phyloP scores from a whole-genome alignment of 805 yeast species.

The Candida broadrunensis region DNA sequence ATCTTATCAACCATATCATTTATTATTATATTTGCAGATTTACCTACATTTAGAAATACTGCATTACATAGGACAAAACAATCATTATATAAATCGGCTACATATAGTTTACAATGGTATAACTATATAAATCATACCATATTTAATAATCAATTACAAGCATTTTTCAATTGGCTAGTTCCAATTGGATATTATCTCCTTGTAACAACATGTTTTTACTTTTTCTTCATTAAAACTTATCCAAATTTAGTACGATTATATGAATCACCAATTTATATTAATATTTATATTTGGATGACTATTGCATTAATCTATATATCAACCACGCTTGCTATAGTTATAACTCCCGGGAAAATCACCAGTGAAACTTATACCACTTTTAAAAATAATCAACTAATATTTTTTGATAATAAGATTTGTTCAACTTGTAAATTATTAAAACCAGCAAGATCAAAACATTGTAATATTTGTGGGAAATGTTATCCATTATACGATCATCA shows the following conservation, averaged over 20 bases:
- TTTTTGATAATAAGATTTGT: conserved; percentile 45
- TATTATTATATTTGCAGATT: conserved; percentile 47
- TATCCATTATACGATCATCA: conserved; percentile 54
- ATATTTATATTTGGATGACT: conserved; percentile 24
- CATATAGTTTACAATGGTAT: background rate
- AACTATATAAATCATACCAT: background rate
- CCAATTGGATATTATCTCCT: conserved; percentile 40
- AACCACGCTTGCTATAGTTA: conserved; percentile 36
- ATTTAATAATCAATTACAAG: background rate
- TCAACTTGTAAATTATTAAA: conserved; percentile 43
- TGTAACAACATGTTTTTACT: conserved; percentile 29
- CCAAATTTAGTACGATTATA: conserved; percentile 11
- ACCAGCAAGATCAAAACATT: conserved; percentile 67
- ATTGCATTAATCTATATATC: conserved; percentile 29
- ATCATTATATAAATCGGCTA: conserved; percentile 6
- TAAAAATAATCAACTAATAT: conserved; percentile 51
- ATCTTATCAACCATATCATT: conserved; percentile 12
- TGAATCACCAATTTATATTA: conserved; percentile 6
- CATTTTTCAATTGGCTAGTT: conserved; percentile 39
- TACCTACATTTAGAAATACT: conserved; percentile 40
- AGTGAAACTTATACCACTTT: conserved; percentile 14
- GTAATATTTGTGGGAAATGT: conserved; percentile 57
- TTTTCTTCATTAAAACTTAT: conserved; percentile 29
- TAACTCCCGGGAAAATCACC: conserved; percentile 41
- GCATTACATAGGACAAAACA: conserved; percentile 19